phyloP scores from a whole-genome alignment of 1,284 basidiomycete species.

The Microbotryum scabiosae region DNA sequence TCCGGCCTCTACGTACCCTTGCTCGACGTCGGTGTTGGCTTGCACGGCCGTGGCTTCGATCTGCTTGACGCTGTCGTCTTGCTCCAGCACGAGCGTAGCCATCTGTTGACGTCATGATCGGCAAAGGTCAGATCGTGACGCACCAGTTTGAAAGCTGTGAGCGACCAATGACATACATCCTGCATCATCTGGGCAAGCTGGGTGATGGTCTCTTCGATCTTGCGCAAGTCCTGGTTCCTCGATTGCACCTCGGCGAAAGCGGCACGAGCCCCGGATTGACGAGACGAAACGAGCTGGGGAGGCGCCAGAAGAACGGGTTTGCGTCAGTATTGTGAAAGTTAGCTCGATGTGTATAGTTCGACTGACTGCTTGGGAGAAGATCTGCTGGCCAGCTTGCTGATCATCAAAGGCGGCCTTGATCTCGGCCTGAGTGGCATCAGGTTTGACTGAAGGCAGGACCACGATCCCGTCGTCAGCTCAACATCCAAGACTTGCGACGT shows the following conservation, averaged over 20 bases:
- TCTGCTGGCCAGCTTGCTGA: slow-evolving; percentile 62
- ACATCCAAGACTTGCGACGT: background rate
- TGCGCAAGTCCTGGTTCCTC: slow-evolving; percentile 76
- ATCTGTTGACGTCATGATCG: slow-evolving; percentile 46
- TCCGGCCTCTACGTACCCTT: slow-evolving; percentile 50
- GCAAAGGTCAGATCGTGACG: slow-evolving; percentile 45
- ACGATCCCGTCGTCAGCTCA: too few relatives aligned
- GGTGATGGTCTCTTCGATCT: slow-evolving; percentile 75
- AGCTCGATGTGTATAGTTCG: too few relatives aligned
- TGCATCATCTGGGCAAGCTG: slow-evolving; percentile 75
- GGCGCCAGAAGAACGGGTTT: too few relatives aligned
- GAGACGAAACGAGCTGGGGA: slow-evolving; percentile 63
- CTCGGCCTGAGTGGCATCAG: slow-evolving; percentile 72
- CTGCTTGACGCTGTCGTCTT: slow-evolving; percentile 61
- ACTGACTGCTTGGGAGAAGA: slow-evolving; percentile 78
- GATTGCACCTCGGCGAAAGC: slow-evolving; percentile 86
- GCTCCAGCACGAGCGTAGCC: slow-evolving; percentile 66
- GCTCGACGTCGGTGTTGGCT: slow-evolving; percentile 59
- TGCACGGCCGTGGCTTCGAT: slow-evolving; percentile 56
- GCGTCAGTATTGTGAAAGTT: too few relatives aligned
- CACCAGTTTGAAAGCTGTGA: background rate
- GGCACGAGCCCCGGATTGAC: slow-evolving; percentile 71
- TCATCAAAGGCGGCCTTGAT: slow-evolving; percentile 59
- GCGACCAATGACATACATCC: slow-evolving; percentile 13
- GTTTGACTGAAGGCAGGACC: background rate